A percentile compares a stretch with the other conserved stretches of the same genome.
phyloP scores from a whole-genome alignment of 1,139 yeast genomes.

The Geotrichum phurueaensis region DNA sequence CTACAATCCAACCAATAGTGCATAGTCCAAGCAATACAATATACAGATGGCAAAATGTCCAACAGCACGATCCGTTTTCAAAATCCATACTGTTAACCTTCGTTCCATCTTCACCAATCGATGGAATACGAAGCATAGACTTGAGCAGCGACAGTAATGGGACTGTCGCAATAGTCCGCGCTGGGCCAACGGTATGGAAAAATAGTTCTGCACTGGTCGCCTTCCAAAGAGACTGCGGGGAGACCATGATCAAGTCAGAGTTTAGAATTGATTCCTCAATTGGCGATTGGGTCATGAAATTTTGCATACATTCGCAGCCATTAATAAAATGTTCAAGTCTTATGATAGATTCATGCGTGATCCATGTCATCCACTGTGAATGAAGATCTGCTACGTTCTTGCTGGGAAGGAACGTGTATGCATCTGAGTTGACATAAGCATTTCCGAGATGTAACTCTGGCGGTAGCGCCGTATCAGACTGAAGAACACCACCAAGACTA shows the following conservation, averaged over 20 bases:
- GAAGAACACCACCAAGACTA: constrained; percentile 4
- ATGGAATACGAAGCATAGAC: constrained; percentile 33
- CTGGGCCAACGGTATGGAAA: constrained; percentile 28
- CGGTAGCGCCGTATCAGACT: not conserved
- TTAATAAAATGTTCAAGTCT: constrained; percentile 29
- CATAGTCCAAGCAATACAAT: constrained; percentile 30
- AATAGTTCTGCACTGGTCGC: constrained; percentile 29
- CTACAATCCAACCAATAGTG: constrained; percentile 26
- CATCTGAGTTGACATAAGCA: constrained; percentile 5
- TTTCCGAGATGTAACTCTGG: constrained; percentile 1
- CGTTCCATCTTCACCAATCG: constrained; percentile 21
- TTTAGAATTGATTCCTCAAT: constrained; percentile 25
- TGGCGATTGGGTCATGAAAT: constrained; percentile 20
- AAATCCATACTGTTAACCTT: not conserved
- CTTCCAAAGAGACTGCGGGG: constrained; percentile 31
- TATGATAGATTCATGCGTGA: constrained; percentile 30
- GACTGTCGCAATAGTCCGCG: constrained; percentile 24
- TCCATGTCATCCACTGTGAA: constrained; percentile 35
- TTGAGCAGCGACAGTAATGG: constrained; percentile 32
- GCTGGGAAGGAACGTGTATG: constrained; percentile 1
- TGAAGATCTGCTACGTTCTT: not conserved
- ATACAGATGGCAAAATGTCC: constrained; percentile 29
- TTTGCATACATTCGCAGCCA: constrained; percentile 26
- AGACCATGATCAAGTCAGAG: constrained; percentile 32
- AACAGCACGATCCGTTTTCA: constrained; percentile 15